Conservation (phyloP, 2,329 filamentous ascomycete species). For the Rutstroemia sydowiana region DNA sequence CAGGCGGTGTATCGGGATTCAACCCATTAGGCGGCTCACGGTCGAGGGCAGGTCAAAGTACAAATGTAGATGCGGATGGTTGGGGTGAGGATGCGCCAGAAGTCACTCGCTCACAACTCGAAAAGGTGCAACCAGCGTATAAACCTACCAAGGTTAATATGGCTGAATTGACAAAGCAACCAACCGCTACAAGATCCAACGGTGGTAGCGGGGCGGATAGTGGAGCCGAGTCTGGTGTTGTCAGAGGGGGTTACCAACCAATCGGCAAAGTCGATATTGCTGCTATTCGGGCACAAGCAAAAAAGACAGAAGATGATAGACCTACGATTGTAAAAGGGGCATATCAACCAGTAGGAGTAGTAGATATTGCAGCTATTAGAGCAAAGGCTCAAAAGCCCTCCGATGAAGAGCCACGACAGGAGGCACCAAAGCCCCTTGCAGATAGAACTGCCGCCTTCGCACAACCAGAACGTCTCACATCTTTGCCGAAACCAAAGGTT, state of each 20-base stretch:
- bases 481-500: slow-evolving; percentile 89
- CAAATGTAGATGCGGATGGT: slow-evolving; percentile 70
- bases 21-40: slow-evolving; percentile 64
- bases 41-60: slow-evolving; percentile 44
- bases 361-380: slow-evolving; percentile 91
- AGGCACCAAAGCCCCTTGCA: slow-evolving; percentile 56
- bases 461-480: slow-evolving; percentile 71
- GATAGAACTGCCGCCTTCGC: slow-evolving; percentile 71
- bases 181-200: slow-evolving; percentile 52
- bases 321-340: slow-evolving; percentile 83
- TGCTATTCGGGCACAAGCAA: slow-evolving; percentile 71
- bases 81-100: slow-evolving; percentile 95
- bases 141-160: slow-evolving; percentile 95
- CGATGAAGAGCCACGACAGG: slow-evolving; percentile 31
- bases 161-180: slow-evolving; percentile 68
- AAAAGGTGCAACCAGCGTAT: slow-evolving; percentile 90
- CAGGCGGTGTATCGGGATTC: slow-evolving; percentile 41
- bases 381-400: slow-evolving; percentile 66
- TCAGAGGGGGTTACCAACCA: slow-evolving; percentile 84
- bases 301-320: slow-evolving; percentile 65
- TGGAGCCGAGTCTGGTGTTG: slow-evolving; percentile 49
- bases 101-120: slow-evolving; percentile 75
- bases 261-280: slow-evolving; percentile 97
- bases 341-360: slow-evolving; percentile 92
- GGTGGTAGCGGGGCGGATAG: slow-evolving; percentile 40